These are phyloP conservation scores for Gymnopilus junonius DNA, from an alignment of 768 basidiomycete species.

Conservation along the genomic window DNA sequence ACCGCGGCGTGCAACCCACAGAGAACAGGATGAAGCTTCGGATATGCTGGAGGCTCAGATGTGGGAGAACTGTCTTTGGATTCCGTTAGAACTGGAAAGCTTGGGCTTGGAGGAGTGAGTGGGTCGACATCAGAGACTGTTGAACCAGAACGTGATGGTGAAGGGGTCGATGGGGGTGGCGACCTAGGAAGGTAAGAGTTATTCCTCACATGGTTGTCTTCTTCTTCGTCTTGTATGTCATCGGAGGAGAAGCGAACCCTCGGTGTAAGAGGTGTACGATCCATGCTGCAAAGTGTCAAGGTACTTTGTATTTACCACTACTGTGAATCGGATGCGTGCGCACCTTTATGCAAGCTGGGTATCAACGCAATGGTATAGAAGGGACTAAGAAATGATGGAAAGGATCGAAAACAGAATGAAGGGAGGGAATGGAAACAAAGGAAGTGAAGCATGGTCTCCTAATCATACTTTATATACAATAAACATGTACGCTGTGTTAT, in stretches of 20 bases:
- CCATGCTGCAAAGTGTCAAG: background rate
- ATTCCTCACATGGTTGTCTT: background rate
- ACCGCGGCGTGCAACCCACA: background rate
- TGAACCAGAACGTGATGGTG: constrained; percentile 1
- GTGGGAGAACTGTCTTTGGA: background rate
- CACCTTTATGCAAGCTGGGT: too few relatives aligned
- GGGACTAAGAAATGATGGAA: background rate
- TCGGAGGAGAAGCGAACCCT: background rate
- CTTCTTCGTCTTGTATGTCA: background rate
- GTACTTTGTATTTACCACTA: too few relatives aligned
- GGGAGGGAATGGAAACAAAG: constrained; percentile 1
- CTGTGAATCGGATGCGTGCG: too few relatives aligned
- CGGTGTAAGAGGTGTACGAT: background rate
- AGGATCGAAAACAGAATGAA: background rate
- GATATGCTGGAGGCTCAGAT: background rate
- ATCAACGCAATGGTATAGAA: too few relatives aligned
- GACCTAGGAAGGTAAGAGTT: background rate
- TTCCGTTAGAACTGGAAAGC: background rate
- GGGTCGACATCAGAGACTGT: background rate
- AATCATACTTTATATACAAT: background rate
- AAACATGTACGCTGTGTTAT: background rate
- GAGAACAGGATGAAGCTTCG: constrained; percentile 1
- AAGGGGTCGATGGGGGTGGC: background rate
- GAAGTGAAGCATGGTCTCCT: background rate
- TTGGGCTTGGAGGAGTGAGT: background rate